Conservation (phyloP, 352 stramenopile species). For the Aphanomyces invadans region DNA sequence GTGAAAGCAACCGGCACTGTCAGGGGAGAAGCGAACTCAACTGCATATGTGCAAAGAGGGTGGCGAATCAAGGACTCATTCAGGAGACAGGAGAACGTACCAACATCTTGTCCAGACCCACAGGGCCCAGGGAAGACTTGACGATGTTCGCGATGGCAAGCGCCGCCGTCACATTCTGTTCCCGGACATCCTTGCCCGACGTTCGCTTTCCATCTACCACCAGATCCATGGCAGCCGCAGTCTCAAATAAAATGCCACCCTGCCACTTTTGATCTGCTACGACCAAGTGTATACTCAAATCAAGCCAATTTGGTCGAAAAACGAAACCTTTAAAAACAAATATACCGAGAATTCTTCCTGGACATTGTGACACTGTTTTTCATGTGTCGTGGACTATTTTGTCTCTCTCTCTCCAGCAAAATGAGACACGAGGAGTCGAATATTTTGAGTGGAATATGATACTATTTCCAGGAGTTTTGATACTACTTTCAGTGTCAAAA, state of each 20-base stretch:
- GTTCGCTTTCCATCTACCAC: conserved; percentile 87
- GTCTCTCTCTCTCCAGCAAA: no score
- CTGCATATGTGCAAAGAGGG: no score
- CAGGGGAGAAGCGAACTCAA: no score
- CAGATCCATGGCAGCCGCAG: conserved; percentile 37
- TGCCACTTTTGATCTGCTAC: neutral
- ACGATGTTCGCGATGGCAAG: conserved; percentile 99
- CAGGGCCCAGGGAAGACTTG: conserved; percentile 97
- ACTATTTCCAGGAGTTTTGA: no score
- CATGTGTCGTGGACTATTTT: no score
- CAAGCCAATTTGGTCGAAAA: neutral
- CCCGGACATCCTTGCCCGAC: conserved; percentile 89
- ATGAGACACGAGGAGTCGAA: no score
- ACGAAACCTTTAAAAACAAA: neutral
- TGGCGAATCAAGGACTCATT: neutral
- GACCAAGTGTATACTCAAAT: neutral
- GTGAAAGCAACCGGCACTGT: no score
- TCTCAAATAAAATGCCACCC: neutral
- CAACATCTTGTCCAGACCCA: conserved; percentile 99
- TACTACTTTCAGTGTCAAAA: no score
- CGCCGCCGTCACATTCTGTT: conserved; percentile 95
- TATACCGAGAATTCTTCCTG: neutral
- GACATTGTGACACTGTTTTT: no score
- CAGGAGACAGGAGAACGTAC: conserved; percentile 41
- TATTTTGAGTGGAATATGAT: no score